Conservation (phyloP, 257 asterid species). For the Dorcoceras hygrometricum region DNA sequence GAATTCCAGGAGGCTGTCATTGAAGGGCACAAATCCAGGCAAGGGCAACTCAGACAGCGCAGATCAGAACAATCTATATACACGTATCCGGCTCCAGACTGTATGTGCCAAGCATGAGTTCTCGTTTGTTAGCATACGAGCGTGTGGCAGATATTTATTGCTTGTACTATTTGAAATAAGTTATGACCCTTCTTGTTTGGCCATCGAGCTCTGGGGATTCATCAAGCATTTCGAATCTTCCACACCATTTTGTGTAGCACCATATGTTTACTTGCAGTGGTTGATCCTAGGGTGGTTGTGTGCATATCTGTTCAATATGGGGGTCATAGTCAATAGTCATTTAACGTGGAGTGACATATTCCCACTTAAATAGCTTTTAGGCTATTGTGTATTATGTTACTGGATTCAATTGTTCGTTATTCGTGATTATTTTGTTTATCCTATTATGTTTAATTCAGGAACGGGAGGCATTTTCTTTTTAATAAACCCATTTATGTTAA, state of each 20-base stretch:
- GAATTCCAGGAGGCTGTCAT: constrained; percentile 65
- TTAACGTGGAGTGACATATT: constrained; percentile 18
- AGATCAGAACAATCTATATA: constrained; percentile 71
- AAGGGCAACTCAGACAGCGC: constrained; percentile 75
- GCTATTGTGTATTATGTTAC: constrained; percentile 16
- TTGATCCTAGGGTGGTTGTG: constrained; percentile 14
- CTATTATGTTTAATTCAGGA: constrained; percentile 7
- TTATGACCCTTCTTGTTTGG: constrained; percentile 27
- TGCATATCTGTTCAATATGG: constrained; percentile 24
- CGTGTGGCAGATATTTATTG: constrained; percentile 21
- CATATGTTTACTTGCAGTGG: background rate
- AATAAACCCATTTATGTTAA: background rate
- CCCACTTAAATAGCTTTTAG: constrained; percentile 26
- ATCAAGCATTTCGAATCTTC: background rate
- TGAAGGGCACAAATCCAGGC: constrained; percentile 76
- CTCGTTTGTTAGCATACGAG: constrained; percentile 1
- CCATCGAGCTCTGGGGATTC: constrained; percentile 21
- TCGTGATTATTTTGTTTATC: background rate
- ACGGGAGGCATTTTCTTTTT: background rate
- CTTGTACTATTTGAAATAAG: constrained; percentile 31
- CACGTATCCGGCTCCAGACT: constrained; percentile 92
- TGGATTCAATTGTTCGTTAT: background rate
- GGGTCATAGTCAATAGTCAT: constrained; percentile 21
- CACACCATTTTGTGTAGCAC: background rate
- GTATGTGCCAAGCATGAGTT: constrained; percentile 73